Conservation (phyloP, 2,329 filamentous ascomycete species). For the Knufia petricola region DNA sequence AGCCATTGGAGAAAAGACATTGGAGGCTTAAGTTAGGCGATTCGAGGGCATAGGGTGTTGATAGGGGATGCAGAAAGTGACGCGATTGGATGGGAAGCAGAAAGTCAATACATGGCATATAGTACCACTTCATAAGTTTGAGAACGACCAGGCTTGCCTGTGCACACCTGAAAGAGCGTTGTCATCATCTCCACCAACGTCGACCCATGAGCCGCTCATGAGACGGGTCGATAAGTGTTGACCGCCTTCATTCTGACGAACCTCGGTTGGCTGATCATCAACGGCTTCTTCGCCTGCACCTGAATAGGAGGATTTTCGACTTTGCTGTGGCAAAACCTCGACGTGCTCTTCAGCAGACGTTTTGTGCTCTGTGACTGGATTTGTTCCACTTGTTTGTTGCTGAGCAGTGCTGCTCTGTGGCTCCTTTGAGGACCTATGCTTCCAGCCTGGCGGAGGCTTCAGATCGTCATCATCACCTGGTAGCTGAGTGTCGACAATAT, state of each 20-base stretch:
- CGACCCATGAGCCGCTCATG: slow-evolving; percentile 5
- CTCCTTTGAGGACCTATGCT: background rate
- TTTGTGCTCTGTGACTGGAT: background rate
- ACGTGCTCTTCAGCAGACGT: background rate
- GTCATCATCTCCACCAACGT: slow-evolving; percentile 8
- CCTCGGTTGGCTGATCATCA: background rate
- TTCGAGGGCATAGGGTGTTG: background rate
- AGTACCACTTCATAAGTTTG: slow-evolving; percentile 11
- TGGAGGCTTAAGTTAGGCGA: slow-evolving; percentile 24
- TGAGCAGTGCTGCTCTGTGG: background rate
- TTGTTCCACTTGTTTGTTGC: background rate
- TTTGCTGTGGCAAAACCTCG: background rate
- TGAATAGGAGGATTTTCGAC: background rate
- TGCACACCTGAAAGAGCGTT: slow-evolving; percentile 15
- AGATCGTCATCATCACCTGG: slow-evolving; percentile 23
- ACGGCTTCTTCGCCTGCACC: too few species aligned
- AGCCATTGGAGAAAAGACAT: slow-evolving; percentile 19
- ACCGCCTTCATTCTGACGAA: background rate
- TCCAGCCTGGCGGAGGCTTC: slow-evolving; percentile 20
- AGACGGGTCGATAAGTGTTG: background rate
- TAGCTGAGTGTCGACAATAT: slow-evolving; percentile 23
- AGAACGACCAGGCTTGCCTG: slow-evolving; percentile 20
- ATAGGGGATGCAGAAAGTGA: background rate
- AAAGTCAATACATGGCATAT: background rate
- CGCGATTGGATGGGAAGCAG: background rate